phyloP scores from a whole-genome alignment of 139 green algal species.

The Ettlia oleoabundans region DNA sequence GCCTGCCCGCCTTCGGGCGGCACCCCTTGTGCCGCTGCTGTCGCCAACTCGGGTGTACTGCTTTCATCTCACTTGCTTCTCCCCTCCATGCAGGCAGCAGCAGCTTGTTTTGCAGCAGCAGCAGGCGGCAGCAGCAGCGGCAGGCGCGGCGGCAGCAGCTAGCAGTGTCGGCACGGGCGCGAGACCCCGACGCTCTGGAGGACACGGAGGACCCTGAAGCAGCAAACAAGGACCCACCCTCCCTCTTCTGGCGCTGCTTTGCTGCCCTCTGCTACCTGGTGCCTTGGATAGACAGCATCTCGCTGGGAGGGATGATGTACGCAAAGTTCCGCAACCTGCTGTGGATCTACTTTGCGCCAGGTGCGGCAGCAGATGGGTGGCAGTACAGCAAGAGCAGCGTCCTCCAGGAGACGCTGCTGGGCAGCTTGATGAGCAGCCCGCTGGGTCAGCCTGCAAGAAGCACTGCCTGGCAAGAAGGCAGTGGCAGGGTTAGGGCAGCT shows the following conservation, averaged over 20 bases:
- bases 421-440: too few relatives aligned
- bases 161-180: constrained; percentile 21
- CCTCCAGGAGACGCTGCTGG: too few relatives aligned
- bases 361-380: constrained; percentile 22
- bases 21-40: not conserved
- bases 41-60: not conserved
- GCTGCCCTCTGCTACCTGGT: constrained; percentile 72
- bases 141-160: constrained; percentile 26
- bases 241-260: constrained; percentile 57
- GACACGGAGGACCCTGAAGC: constrained; percentile 18
- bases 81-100: constrained; percentile 9
- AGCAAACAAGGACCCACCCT: constrained; percentile 45
- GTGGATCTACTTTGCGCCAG: constrained; percentile 54
- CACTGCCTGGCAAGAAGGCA: too few relatives aligned
- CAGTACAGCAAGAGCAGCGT: too few relatives aligned
- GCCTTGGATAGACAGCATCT: constrained; percentile 73
- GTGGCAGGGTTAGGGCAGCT: too few relatives aligned
- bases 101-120: constrained; percentile 8
- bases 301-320: constrained; percentile 53
- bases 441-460: too few relatives aligned
- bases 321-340: constrained; percentile 53
- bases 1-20: too few relatives aligned
- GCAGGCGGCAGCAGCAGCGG: constrained; percentile 19
- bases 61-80: not conserved
- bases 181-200: constrained; percentile 39